phyloP scores from a whole-genome alignment of 2,329 filamentous ascomycete genomes.

The Aspergillus fijiensis region DNA sequence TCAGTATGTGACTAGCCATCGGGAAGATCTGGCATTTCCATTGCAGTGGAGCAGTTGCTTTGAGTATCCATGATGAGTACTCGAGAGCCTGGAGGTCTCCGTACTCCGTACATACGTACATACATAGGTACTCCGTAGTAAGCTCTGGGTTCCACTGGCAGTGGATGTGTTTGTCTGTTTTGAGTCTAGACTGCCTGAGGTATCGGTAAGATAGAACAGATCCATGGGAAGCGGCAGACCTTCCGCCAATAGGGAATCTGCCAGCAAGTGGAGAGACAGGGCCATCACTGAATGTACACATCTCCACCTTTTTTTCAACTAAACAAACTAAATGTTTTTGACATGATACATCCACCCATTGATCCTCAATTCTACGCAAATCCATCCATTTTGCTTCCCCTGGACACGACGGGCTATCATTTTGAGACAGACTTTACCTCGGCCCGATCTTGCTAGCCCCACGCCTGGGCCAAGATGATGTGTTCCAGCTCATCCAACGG shows the following conservation, averaged over 20 bases:
- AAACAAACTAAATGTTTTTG: slow-evolving; percentile 5
- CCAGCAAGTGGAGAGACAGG: slow-evolving; percentile 9
- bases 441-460: not conserved
- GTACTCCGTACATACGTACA: no score
- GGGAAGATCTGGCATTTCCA: not conserved
- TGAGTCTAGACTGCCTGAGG: not conserved
- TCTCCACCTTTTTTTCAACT: no score
- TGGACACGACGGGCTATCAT: not conserved
- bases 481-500: not conserved
- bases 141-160: no score
- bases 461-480: not conserved
- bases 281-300: not conserved
- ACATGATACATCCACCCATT: slow-evolving; percentile 9
- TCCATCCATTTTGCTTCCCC: not conserved
- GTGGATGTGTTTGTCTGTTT: not conserved
- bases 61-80: no score
- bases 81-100: no score
- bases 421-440: not conserved
- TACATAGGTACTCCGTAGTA: no score
- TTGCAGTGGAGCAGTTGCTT: not conserved
- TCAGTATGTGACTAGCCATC: not conserved
- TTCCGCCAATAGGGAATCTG: slow-evolving; percentile 18
- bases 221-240: not conserved
- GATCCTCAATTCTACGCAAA: not conserved
- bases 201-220: not conserved